Evolutionary conservation across 2,329 filamentous ascomycete species (phyloP).

Genomic region (Nemania sp.): DNA sequence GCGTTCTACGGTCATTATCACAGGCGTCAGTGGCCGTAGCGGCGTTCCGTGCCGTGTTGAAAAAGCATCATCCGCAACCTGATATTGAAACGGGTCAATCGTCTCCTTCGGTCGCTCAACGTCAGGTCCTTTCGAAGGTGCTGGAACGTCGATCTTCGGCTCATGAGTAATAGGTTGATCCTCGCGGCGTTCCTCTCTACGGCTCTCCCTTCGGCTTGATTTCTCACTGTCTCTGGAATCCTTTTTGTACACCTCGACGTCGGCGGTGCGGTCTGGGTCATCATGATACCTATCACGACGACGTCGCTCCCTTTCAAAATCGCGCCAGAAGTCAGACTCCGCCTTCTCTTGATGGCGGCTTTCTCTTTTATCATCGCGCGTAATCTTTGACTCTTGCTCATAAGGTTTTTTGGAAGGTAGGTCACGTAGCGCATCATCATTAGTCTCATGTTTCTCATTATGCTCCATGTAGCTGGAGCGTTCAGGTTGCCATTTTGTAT

Average conservation of each 20-base stretch:
- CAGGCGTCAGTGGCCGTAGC: slow-evolving; percentile 60
- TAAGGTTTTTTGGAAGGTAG: slow-evolving; percentile 44
- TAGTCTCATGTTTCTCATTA: slow-evolving; percentile 44
- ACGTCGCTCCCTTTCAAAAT: slow-evolving; percentile 41
- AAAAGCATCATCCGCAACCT: slow-evolving; percentile 66
- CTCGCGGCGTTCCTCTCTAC: slow-evolving; percentile 38
- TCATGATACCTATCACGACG: slow-evolving; percentile 47
- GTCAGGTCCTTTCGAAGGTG: slow-evolving; percentile 45
- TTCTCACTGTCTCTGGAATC: slow-evolving; percentile 38
- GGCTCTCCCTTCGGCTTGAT: slow-evolving; percentile 49
- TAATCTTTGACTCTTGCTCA: slow-evolving; percentile 42
- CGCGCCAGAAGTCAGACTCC: slow-evolving; percentile 38
- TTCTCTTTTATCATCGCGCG: slow-evolving; percentile 41
- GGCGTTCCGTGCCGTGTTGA: slow-evolving; percentile 57
- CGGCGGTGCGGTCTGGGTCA: slow-evolving; percentile 48
- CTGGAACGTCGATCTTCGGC: slow-evolving; percentile 45
- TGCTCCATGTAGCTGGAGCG: slow-evolving; percentile 37
- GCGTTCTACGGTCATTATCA: slow-evolving; percentile 65
- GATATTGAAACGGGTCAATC: slow-evolving; percentile 70
- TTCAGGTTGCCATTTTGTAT: slow-evolving; percentile 50
- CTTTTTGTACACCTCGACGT: slow-evolving; percentile 41
- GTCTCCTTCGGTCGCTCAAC: slow-evolving; percentile 48
- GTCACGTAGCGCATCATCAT: slow-evolving; percentile 45
- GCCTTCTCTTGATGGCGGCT: slow-evolving; percentile 40
- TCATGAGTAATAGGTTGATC: slow-evolving; percentile 37